Evolutionary conservation across 2,329 filamentous ascomycete species (phyloP).

Genomic region (Thelonectria rubi): DNA sequence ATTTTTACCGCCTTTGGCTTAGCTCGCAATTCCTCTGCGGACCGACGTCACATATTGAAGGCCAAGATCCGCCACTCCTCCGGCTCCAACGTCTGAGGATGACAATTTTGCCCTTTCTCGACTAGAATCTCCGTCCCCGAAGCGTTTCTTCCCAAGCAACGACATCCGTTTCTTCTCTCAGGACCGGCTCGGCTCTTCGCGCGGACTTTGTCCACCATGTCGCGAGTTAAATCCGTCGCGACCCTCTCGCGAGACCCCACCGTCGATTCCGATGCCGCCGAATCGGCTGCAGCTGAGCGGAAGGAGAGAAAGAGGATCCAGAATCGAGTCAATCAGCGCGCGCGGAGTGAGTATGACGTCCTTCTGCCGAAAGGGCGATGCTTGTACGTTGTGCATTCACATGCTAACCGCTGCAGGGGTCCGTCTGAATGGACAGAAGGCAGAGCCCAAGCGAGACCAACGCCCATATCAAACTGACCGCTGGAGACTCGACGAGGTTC

Average conservation of each 20-base stretch:
- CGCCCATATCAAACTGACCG: constrained; percentile 18
- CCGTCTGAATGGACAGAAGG: constrained; percentile 1
- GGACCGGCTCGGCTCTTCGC: background rate
- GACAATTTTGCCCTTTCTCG: constrained; percentile 19
- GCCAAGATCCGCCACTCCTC: background rate
- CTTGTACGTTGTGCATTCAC: background rate
- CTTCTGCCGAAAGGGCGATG: background rate
- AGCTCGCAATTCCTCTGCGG: background rate
- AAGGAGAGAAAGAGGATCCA: constrained; percentile 27
- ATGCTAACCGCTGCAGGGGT: constrained; percentile 1
- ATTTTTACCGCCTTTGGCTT: constrained; percentile 19
- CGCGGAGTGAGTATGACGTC: constrained; percentile 22
- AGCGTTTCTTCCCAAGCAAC: background rate
- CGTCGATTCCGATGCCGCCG: background rate
- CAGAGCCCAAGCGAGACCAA: background rate
- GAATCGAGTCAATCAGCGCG: constrained; percentile 27
- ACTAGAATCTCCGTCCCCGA: background rate
- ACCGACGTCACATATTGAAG: background rate
- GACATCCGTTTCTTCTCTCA: background rate
- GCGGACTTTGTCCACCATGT: background rate
- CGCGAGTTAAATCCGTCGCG: background rate
- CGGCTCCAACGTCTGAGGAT: background rate
- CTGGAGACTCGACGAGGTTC: constrained; percentile 23
- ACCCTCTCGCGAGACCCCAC: no score
- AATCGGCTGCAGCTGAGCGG: background rate